phyloP scores from a whole-genome alignment of 2,329 filamentous ascomycete species.

The Daldinia sp. region DNA sequence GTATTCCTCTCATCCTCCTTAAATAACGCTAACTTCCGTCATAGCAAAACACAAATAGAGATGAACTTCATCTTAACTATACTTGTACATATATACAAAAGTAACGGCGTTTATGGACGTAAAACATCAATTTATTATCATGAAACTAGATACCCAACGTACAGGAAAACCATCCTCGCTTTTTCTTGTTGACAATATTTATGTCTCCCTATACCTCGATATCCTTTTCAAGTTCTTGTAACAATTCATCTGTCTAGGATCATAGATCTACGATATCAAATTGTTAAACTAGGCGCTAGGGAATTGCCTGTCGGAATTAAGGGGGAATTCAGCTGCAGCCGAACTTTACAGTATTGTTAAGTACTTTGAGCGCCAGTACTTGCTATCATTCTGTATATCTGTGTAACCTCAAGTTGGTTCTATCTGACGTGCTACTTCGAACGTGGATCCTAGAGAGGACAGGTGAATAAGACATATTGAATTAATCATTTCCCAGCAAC shows the following conservation, averaged over 20 bases:
- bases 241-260: not conserved
- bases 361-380: not conserved
- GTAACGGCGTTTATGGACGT: slow-evolving; percentile 28
- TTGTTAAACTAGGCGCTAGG: not conserved
- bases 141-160: not conserved
- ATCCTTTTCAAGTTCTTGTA: not conserved
- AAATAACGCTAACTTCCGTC: slow-evolving; percentile 17
- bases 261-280: not conserved
- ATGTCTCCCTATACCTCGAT: too few species aligned
- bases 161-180: not conserved
- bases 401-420: not conserved
- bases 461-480: not conserved
- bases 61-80: not conserved
- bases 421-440: not conserved
- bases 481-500: not conserved
- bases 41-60: slow-evolving; percentile 23
- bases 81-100: slow-evolving; percentile 30
- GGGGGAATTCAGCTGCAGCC: not conserved
- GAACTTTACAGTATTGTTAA: not conserved
- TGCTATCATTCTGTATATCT: not conserved
- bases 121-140: slow-evolving; percentile 40
- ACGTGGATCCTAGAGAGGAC: not conserved
- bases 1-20: slow-evolving; percentile 1
- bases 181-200: too few species aligned
- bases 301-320: not conserved